phyloP scores from a whole-genome alignment of 2,329 filamentous ascomycete species.

The Chaetomiaceae sp. region DNA sequence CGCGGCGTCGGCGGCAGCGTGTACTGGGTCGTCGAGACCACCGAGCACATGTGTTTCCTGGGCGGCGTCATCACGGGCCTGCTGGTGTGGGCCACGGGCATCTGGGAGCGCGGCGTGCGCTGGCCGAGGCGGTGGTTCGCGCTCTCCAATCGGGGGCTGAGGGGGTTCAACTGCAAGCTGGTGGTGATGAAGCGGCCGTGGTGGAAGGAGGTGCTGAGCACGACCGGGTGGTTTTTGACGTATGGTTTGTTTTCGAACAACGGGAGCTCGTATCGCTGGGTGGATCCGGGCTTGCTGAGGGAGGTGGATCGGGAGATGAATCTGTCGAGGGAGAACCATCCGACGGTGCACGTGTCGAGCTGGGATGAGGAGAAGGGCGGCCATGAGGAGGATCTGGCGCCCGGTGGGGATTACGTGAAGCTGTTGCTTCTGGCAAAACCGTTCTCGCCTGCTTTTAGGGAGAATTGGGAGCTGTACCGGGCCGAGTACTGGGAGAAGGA shows the following conservation, averaged over 20 bases:
- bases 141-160: constrained; percentile 81
- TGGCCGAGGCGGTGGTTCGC: constrained; percentile 92
- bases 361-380: constrained; percentile 59
- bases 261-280: constrained; percentile 69
- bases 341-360: constrained; percentile 37
- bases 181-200: constrained; percentile 80
- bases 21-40: constrained; percentile 92
- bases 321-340: constrained; percentile 40
- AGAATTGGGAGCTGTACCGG: constrained; percentile 95
- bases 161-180: constrained; percentile 93
- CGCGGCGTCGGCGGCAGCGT: constrained; percentile 85
- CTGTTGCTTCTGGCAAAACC: constrained; percentile 87
- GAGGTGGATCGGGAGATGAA: constrained; percentile 58
- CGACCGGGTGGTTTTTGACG: constrained; percentile 71
- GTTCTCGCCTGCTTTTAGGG: constrained; percentile 88
- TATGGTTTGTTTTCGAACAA: constrained; percentile 67
- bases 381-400: constrained; percentile 84
- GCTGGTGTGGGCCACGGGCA: constrained; percentile 89
- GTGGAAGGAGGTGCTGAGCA: constrained; percentile 72
- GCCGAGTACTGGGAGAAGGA: constrained; percentile 96
- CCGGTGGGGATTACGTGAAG: constrained; percentile 88
- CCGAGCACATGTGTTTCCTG: constrained; percentile 86
- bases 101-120: constrained; percentile 91
- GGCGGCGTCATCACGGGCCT: constrained; percentile 82
- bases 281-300: constrained; percentile 60